Conservation (phyloP, 2,329 filamentous ascomycete genomes). For the Lachnellula subtilissima region DNA sequence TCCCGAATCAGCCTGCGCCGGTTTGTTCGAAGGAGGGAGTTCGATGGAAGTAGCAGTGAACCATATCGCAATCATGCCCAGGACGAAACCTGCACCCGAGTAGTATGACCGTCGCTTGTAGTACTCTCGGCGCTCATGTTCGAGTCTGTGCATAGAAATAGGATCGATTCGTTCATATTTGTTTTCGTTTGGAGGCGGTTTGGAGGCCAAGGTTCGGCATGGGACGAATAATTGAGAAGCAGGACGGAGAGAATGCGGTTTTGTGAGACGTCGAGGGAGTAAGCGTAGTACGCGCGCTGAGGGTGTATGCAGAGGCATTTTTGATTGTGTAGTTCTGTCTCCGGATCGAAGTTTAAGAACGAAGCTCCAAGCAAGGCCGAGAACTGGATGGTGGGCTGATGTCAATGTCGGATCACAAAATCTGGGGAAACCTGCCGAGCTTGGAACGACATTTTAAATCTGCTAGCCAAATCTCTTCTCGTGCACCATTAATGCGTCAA, state of each 20-base stretch:
- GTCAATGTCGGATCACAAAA: conserved; percentile 5
- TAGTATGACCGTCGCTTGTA: conserved; percentile 30
- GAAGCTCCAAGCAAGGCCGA: not conserved
- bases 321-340: not conserved
- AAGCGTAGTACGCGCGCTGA: conserved; percentile 6
- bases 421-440: conserved; percentile 15
- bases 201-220: conserved; percentile 2
- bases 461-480: not conserved
- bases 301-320: conserved; percentile 21
- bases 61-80: conserved; percentile 30
- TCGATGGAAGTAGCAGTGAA: conserved; percentile 28
- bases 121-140: conserved; percentile 22
- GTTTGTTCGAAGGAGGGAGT: conserved; percentile 13
- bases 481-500: too few species aligned
- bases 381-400: conserved; percentile 7
- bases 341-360: not conserved
- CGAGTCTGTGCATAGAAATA: conserved; percentile 27
- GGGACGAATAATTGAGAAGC: not conserved
- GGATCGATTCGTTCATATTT: conserved; percentile 16
- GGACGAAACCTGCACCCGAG: conserved; percentile 22
- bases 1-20: conserved; percentile 12
- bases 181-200: conserved; percentile 1
- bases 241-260: conserved; percentile 6
- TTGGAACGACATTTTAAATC: not conserved
- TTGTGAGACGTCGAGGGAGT: not conserved